These are phyloP conservation scores for Zostera marina DNA, from an alignment of 116 monocot species.

Conservation along the genomic window DNA sequence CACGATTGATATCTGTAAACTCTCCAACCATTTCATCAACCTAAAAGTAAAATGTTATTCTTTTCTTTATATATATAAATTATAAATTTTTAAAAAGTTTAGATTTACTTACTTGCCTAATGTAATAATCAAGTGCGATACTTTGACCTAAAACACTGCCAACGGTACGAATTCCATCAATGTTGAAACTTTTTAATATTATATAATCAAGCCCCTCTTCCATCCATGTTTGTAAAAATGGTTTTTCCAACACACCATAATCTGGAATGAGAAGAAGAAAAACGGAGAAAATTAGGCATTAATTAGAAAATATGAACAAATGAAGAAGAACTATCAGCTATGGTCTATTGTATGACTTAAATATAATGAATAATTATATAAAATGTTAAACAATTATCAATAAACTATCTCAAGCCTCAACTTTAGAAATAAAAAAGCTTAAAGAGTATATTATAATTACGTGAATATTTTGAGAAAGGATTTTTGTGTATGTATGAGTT, in stretches of 20 bases:
- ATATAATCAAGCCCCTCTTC: constrained; percentile 64
- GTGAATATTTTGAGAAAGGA: too few relatives aligned
- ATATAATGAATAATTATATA: not conserved
- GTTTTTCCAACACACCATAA: constrained; percentile 58
- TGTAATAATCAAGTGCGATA: constrained; percentile 62
- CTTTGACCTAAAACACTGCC: constrained; percentile 71
- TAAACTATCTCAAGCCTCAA: too few relatives aligned
- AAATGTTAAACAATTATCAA: not conserved
- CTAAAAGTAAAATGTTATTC: constrained; percentile 20
- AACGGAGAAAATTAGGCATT: not conserved
- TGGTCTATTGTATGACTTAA: not conserved
- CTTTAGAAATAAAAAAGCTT: too few relatives aligned
- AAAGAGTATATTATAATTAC: too few relatives aligned
- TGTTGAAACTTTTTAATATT: constrained; percentile 36
- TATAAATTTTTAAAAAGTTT: not conserved
- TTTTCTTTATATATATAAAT: not conserved
- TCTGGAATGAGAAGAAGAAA: constrained; percentile 16
- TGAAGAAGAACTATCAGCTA: not conserved
- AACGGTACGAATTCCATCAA: constrained; percentile 67
- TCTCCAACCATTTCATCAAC: constrained; percentile 98
- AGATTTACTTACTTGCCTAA: constrained; percentile 37
- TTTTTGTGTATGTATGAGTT: too few relatives aligned
- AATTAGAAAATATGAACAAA: not conserved
- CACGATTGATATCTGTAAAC: constrained; percentile 84
- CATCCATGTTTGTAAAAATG: constrained; percentile 55